phyloP scores from a whole-genome alignment of 1,284 basidiomycete species.

The Heterobasidion parviporum region DNA sequence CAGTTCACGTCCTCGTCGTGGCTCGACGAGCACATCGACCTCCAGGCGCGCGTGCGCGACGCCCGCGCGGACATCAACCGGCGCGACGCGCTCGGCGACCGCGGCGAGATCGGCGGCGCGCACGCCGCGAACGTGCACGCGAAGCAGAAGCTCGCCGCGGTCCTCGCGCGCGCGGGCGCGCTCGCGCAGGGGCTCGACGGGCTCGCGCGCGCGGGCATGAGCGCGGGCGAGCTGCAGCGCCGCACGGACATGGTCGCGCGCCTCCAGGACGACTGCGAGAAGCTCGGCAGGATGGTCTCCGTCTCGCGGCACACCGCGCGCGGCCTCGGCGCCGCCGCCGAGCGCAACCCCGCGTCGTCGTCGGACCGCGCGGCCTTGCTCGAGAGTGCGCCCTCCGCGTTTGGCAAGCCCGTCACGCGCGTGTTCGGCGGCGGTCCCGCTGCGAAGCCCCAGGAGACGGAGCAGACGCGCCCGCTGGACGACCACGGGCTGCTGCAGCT shows the following conservation, averaged over 20 bases:
- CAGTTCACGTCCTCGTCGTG: conserved; percentile 71
- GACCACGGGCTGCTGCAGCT: conserved; percentile 73
- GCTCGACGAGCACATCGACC: conserved; percentile 77
- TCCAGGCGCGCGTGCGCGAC: conserved; percentile 69
- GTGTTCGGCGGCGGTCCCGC: conserved; percentile 57
- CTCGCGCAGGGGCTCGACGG: conserved; percentile 67
- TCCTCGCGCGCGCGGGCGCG: conserved; percentile 59
- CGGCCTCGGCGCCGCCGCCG: conserved; percentile 25
- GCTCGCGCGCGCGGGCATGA: conserved; percentile 62
- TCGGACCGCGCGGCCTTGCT: conserved; percentile 62
- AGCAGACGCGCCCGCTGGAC: conserved; percentile 81
- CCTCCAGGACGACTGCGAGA: conserved; percentile 81
- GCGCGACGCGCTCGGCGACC: conserved; percentile 75
- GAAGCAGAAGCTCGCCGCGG: conserved; percentile 74
- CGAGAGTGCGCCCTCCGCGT: conserved; percentile 19
- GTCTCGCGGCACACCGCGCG: conserved; percentile 52
- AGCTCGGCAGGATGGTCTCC: conserved; percentile 70
- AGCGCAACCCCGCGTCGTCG: conserved; percentile 37
- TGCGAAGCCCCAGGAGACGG: conserved; percentile 68
- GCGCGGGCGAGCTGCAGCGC: conserved; percentile 76
- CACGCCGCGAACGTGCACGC: conserved; percentile 77
- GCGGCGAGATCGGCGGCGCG: conserved; percentile 66
- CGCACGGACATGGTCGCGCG: conserved; percentile 78
- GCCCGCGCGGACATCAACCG: conserved; percentile 81
- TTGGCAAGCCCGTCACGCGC: conserved; percentile 49